Percentiles rank a stretch among this genome's conserved stretches.
These are phyloP conservation scores for Nosema muscidifuracis DNA, from an alignment of 371 early-diverging fungal species.

Conservation along the genomic window DNA sequence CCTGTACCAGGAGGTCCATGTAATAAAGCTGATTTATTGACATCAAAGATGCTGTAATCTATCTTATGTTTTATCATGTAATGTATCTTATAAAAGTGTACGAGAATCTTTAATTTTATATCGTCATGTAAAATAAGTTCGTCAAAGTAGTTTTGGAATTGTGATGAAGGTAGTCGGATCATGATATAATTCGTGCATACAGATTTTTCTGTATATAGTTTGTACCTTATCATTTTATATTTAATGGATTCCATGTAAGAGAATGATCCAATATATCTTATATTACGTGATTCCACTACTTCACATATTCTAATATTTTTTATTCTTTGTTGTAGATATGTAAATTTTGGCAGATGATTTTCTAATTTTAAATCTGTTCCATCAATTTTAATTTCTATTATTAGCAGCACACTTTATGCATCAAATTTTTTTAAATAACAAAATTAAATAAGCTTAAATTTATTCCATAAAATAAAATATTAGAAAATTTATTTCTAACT, in stretches of 20 bases:
- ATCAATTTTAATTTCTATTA: no score
- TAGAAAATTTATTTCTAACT: no score
- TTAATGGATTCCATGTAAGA: neutral
- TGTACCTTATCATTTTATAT: neutral
- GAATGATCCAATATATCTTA: neutral
- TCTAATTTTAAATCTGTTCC: no score
- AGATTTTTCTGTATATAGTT: neutral
- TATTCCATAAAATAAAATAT: no score
- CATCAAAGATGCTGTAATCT: neutral
- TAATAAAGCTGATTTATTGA: constrained; percentile 79
- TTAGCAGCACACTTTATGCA: no score
- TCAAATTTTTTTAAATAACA: no score
- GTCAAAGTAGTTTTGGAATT: neutral
- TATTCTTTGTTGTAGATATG: neutral
- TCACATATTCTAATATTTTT: neutral
- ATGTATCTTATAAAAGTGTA: neutral
- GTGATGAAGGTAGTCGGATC: neutral
- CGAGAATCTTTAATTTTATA: neutral
- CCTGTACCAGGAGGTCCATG: constrained; percentile 83
- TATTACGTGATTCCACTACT: neutral
- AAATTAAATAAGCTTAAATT: no score
- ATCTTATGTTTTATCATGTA: neutral
- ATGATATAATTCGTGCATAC: neutral
- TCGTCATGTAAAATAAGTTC: no score
- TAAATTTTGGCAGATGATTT: neutral